Base-by-base conservation (phyloP, 306 rosid genomes). In the Pyrus pyrifolia region DNA sequence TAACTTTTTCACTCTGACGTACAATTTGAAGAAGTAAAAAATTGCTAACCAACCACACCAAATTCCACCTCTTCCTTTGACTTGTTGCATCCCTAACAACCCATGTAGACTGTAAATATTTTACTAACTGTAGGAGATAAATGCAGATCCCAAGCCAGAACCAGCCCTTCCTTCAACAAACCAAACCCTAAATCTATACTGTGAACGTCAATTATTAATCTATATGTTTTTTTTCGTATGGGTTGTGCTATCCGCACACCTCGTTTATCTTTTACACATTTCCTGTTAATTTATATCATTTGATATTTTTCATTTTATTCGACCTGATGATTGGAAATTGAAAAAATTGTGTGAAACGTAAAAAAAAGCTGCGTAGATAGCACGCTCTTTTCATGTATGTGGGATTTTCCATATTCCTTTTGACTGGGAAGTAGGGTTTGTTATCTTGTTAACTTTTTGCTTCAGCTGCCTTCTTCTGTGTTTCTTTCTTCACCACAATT, bases 381-480 rank as follows among this genome's bases (percentile, higher is more conserved):
- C 8, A 6, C 40, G 2, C 13, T 30, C 18, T 38, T 81, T 79
- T 84, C 82, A 58, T 42, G 51, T 73, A 53, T 85, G 68, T 72
- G 23, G 23, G 10, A 79, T 80, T 71, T 81, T 88, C 96, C 96
- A 92, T 70, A 92, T 76, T 58, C 87, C 92, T 76, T 81, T 88
- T 8, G 97, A 76, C 3, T 87, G 88, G 73, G 81, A 79, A 13
- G 88, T 85, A 17, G 89, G 84, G 31, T 77, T 61, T 53, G 91
- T 81, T 79, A 93, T 85, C 81, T 75, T 88, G 78, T 87, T 74
- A 66, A 89, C 83, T 79, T 84, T 88, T 72, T 83, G 91, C 61
- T 85, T 83, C 13, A 83, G 58, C 42, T 83, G 86, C 53, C 74
- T 76, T 14, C 70, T 81, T 74, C 72, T 79, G 29, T 76, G 76